These are phyloP conservation scores for Fusarium multiceps DNA, from an alignment of 2,329 filamentous ascomycete genomes.

Conservation along the genomic window DNA sequence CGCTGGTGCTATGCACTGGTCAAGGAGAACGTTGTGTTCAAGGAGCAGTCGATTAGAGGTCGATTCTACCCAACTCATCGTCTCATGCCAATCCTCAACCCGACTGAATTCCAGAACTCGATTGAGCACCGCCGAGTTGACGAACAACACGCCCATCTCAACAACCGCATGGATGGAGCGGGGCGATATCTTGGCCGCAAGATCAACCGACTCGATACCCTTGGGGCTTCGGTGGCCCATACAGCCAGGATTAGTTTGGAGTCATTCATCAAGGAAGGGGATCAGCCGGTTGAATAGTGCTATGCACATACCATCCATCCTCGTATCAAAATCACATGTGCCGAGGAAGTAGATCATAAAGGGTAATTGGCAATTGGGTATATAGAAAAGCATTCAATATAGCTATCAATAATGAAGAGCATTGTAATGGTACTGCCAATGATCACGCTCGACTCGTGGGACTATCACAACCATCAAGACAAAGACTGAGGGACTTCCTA, in stretches of 20 bases:
- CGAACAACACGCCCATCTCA: constrained; percentile 62
- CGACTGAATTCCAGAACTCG: constrained; percentile 52
- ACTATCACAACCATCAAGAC: not conserved
- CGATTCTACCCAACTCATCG: constrained; percentile 69
- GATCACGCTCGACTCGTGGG: constrained; percentile 2
- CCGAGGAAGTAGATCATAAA: not conserved
- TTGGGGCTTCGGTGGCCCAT: constrained; percentile 56
- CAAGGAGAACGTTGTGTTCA: constrained; percentile 59
- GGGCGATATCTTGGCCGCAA: constrained; percentile 57
- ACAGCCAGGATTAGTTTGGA: constrained; percentile 52
- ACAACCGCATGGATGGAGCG: constrained; percentile 61
- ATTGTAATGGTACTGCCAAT: not conserved
- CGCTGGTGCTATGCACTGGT: constrained; percentile 55
- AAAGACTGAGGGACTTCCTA: not conserved
- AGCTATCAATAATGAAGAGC: constrained; percentile 6
- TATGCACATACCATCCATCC: not conserved
- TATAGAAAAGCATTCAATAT: constrained; percentile 10
- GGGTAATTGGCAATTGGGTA: not conserved
- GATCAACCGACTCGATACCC: constrained; percentile 55
- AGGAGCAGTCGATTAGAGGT: constrained; percentile 62
- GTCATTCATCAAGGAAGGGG: constrained; percentile 52
- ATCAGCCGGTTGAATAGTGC: constrained; percentile 24
- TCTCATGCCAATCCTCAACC: constrained; percentile 63
- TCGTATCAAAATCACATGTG: constrained; percentile 17
- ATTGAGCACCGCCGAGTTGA: constrained; percentile 54